Conservation (phyloP, 2,329 filamentous ascomycete genomes). For the Biscogniauxia mediterranea region DNA sequence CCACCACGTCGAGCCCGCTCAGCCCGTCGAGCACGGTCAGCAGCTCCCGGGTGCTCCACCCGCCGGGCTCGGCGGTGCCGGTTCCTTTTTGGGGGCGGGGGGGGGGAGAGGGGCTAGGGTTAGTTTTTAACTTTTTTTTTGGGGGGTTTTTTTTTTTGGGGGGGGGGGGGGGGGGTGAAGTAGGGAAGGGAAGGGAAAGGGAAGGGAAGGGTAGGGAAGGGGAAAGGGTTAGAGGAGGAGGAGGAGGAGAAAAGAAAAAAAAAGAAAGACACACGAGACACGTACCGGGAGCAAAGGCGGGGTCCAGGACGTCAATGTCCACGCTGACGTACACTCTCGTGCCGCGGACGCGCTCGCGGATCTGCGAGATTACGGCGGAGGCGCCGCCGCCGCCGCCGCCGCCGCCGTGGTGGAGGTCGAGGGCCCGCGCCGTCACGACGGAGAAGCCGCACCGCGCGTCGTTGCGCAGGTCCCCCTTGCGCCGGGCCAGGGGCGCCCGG, state of each 20-base stretch:
- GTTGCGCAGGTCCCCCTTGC: slow-evolving; percentile 51
- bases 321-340: slow-evolving; percentile 67
- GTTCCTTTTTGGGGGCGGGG: slow-evolving; percentile 47
- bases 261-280: slow-evolving; percentile 13
- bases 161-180: not conserved
- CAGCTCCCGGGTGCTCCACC: slow-evolving; percentile 77
- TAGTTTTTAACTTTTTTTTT: not conserved
- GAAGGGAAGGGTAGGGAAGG: not conserved
- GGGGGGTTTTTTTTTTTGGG: not conserved
- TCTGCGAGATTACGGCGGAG: slow-evolving; percentile 60
- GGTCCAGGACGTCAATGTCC: slow-evolving; percentile 80
- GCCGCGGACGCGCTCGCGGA: slow-evolving; percentile 54
- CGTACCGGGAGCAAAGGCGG: slow-evolving; percentile 58
- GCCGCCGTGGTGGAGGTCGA: slow-evolving; percentile 74
- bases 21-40: slow-evolving; percentile 72
- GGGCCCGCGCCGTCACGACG: slow-evolving; percentile 59
- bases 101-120: not conserved
- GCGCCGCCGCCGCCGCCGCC: no score
- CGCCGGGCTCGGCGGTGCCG: slow-evolving; percentile 76
- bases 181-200: not conserved
- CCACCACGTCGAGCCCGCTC: slow-evolving; percentile 69
- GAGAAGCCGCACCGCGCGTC: slow-evolving; percentile 59
- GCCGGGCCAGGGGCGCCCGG: slow-evolving; percentile 49
- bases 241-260: not conserved
- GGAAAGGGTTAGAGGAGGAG: not conserved